Percentiles rank a stretch among this genome's conserved stretches.
Conservation (phyloP, 2,329 filamentous ascomycete species). For the Colletotrichum tanaceti region DNA sequence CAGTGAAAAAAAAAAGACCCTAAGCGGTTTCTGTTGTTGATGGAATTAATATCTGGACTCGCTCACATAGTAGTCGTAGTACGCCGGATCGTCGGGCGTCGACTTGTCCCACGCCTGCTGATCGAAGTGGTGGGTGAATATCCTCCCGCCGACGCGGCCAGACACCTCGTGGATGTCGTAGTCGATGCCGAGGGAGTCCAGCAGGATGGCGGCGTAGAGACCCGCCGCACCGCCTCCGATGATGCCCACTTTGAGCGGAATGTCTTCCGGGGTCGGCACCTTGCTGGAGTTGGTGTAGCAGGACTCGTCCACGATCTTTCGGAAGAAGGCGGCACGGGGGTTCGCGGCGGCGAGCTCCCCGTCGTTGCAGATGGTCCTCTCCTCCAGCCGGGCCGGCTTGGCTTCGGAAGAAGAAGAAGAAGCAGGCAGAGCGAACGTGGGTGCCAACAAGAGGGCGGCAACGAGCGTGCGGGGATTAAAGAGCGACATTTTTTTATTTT, state of each 20-base stretch:
- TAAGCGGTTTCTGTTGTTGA: too few species aligned
- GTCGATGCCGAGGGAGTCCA: constrained; percentile 49
- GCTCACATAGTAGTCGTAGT: constrained; percentile 50
- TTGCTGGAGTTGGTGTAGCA: constrained; percentile 40
- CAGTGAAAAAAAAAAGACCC: not conserved
- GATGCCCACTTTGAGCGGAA: constrained; percentile 48
- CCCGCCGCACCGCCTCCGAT: constrained; percentile 53
- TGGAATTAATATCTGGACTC: too few species aligned
- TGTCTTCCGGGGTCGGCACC: constrained; percentile 26
- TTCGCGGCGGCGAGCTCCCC: constrained; percentile 39
- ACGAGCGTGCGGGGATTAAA: constrained; percentile 28
- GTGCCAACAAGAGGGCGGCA: constrained; percentile 37
- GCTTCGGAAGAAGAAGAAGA: too few species aligned
- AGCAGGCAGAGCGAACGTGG: constrained; percentile 36
- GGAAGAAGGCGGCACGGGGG: constrained; percentile 42
- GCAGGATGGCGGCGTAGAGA: constrained; percentile 49
- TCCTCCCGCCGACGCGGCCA: constrained; percentile 50
- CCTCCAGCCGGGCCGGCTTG: constrained; percentile 5
- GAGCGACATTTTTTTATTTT: constrained; percentile 36
- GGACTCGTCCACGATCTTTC: constrained; percentile 33
- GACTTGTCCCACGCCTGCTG: constrained; percentile 42
- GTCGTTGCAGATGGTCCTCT: constrained; percentile 38
- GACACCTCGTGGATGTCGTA: constrained; percentile 54
- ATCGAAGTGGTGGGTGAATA: constrained; percentile 52
- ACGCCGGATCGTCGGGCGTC: constrained; percentile 37